Percentiles rank a stretch among this genome's conserved stretches.
phyloP scores from a whole-genome alignment of 305 asterid species.

The Petunia hybrid region DNA sequence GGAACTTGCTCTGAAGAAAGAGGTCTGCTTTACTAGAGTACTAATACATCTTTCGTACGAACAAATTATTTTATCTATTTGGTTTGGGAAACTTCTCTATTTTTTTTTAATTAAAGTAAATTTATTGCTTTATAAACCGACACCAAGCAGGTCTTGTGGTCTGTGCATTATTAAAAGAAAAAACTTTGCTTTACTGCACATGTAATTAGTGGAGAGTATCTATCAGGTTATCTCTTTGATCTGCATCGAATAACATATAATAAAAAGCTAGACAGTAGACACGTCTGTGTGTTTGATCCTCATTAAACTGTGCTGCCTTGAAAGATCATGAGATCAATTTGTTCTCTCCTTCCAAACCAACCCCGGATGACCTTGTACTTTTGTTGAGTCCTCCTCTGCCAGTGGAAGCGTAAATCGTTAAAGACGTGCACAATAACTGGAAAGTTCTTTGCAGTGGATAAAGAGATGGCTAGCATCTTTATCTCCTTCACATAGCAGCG shows the following conservation, averaged over 20 bases:
- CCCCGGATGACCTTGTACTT: not conserved
- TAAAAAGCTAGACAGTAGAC: slow-evolving; percentile 21
- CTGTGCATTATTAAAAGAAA: not conserved
- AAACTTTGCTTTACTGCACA: not conserved
- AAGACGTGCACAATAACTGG: not conserved
- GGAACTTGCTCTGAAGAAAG: slow-evolving; percentile 58
- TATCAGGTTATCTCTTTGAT: slow-evolving; percentile 5
- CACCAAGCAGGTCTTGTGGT: not conserved
- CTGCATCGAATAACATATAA: not conserved
- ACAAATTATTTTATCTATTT: not conserved
- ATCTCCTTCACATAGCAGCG: not conserved
- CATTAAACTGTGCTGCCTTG: not conserved
- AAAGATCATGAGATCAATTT: not conserved
- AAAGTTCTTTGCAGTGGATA: not conserved
- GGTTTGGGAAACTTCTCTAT: slow-evolving; percentile 26
- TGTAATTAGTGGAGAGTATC: not conserved
- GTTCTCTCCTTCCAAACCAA: not conserved
- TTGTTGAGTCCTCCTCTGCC: not conserved
- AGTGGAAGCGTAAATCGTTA: slow-evolving; percentile 11
- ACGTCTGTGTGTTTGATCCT: not conserved
- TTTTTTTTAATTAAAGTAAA: slow-evolving; percentile 23
- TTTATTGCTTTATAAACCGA: slow-evolving; percentile 19
- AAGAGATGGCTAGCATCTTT: not conserved
- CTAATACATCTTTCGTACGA: slow-evolving; percentile 14
- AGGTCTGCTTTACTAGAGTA: slow-evolving; percentile 53